Evolutionary conservation across 495 filamentous ascomycete genomes (phyloP), one percentile per base, ranked within the genome.

Genomic region (Penicillium canariense): DNA sequence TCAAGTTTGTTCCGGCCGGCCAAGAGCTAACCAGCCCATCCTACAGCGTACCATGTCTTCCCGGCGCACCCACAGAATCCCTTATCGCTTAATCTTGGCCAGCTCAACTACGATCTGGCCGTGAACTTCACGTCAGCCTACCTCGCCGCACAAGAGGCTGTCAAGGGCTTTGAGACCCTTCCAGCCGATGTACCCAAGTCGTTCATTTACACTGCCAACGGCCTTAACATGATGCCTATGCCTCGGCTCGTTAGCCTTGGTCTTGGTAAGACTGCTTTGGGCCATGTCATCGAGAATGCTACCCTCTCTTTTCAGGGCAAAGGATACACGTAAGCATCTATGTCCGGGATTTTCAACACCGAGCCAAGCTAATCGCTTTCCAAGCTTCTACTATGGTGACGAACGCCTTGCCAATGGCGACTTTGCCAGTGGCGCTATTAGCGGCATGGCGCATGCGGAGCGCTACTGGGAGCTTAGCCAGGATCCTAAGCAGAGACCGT

Each of bases 181-280:
- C 70, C 71, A 15, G 62, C 50, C 1, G 46, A 54, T 20, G 68
- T 63, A 30, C 58, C 74, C 11, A 67, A 56, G 40, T 74, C 75
- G 0, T 81, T 81, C 57, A 75, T 79, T 48, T 79, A 69, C 55
- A 79, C 77, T 11, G 77, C 77, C 7, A 81, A 81, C 56, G 67
- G 68, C 4, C 54, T 76, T 8, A 79, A 79, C 56, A 61, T 58
- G 0, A 61, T 39, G 1, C 58, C 56, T 25, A 58, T 76, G 11
- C 54, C 67, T 22, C 30, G 36, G 14, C 47, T 79, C 44, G 35
- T 81, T 20, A 48, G 58, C 52, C 46, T 62, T 7, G 77, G 77
- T 22, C 60, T 75, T 5, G 78, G 77, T 1, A 81, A 80, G 53
- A 66, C 73, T 9, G 78, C 69, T 9, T 61, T 66, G n/a, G 70